A percentile compares a stretch with the other conserved stretches of the same genome.
Conservation (phyloP, 2,329 filamentous ascomycete species). For the Leptographium wingfieldii region DNA sequence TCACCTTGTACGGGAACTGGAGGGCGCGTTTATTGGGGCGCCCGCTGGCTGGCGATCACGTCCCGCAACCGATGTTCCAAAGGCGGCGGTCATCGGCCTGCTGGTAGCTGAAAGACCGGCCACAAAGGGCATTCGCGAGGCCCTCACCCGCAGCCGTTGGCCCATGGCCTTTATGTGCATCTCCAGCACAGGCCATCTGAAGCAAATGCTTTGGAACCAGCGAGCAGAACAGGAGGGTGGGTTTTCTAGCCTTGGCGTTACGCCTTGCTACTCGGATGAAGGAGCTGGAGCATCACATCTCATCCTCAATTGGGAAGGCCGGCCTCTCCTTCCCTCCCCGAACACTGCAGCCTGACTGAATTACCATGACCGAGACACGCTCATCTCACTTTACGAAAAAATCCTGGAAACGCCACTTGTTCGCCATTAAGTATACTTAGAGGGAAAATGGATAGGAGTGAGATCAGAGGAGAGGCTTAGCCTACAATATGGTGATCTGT, state of each 20-base stretch:
- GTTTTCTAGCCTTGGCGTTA: constrained; percentile 45
- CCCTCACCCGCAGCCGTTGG: constrained; percentile 51
- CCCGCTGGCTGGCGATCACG: constrained; percentile 54
- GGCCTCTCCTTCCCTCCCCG: constrained; percentile 16
- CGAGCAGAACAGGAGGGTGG: constrained; percentile 51
- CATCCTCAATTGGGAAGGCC: constrained; percentile 39
- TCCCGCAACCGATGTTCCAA: constrained; percentile 12
- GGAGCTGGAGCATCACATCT: constrained; percentile 25
- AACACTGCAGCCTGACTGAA: neutral
- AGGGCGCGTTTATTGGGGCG: constrained; percentile 63
- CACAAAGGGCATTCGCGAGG: constrained; percentile 66
- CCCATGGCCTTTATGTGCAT: constrained; percentile 63
- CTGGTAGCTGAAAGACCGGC: constrained; percentile 57
- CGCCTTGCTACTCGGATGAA: constrained; percentile 13
- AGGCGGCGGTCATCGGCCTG: constrained; percentile 52
- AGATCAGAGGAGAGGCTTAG: neutral
- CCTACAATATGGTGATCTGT: neutral
- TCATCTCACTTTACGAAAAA: no score
- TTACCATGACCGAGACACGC: neutral
- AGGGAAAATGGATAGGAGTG: neutral
- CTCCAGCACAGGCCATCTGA: constrained; percentile 40
- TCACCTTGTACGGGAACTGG: constrained; percentile 56
- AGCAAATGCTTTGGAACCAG: constrained; percentile 63
- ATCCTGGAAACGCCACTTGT: no score
- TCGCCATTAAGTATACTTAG: neutral